Percentiles rank a stretch among this genome's conserved stretches.
Evolutionary conservation across 345 rosid genomes (phyloP).

Genomic region (Lepidium didymum): DNA sequence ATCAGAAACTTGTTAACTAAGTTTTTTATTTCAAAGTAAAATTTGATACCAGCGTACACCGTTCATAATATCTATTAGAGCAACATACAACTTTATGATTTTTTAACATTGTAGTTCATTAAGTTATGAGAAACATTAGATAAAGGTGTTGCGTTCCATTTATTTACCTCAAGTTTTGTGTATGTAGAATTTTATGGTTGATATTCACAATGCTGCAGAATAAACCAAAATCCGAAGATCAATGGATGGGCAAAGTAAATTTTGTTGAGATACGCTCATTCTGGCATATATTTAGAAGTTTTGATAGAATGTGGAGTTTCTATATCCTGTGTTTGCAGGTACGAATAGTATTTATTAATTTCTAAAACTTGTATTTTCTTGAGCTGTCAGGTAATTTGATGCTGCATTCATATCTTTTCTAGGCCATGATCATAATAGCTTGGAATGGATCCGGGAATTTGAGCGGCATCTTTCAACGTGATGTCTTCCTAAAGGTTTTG

Average conservation of each 20-base stretch:
- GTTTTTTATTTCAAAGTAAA: neutral
- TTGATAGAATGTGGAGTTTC: constrained; percentile 64
- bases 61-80: neutral
- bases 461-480: constrained; percentile 36
- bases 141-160: neutral
- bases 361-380: constrained; percentile 1
- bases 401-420: constrained; percentile 2
- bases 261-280: constrained; percentile 56
- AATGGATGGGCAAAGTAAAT: constrained; percentile 47
- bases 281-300: constrained; percentile 61
- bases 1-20: neutral
- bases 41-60: neutral
- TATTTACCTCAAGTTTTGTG: neutral
- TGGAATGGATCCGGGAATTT: constrained; percentile 55
- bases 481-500: constrained; percentile 47
- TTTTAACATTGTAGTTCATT: neutral
- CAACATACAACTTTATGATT: neutral
- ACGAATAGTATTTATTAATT: neutral
- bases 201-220: constrained; percentile 26
- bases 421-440: constrained; percentile 62
- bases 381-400: constrained; percentile 7
- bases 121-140: neutral
- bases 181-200: neutral
- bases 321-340: constrained; percentile 52
- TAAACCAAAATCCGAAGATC: constrained; percentile 28